Evolutionary conservation across 2,329 filamentous ascomycete species (phyloP).

Genomic region (Claviceps sp.): DNA sequence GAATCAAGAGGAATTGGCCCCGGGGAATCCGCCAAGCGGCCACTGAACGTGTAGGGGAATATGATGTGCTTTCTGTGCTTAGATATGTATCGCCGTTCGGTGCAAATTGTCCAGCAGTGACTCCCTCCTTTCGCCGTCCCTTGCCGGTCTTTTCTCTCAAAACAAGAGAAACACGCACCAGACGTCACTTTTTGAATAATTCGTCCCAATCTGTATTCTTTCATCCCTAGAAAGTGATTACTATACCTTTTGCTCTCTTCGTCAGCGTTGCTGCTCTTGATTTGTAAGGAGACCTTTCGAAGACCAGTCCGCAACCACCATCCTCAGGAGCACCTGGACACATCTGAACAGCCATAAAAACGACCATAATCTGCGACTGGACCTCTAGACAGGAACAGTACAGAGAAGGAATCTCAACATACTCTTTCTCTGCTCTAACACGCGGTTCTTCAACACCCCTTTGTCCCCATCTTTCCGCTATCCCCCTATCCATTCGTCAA

Average conservation of each 20-base stretch:
- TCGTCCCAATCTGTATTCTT: neutral
- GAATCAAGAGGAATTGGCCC: neutral
- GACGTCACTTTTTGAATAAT: neutral
- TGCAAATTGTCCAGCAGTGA: neutral
- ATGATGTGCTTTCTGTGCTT: conserved; percentile 3
- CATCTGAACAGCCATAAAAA: neutral
- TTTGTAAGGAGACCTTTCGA: neutral
- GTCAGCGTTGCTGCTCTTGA: neutral
- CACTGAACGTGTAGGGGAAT: neutral
- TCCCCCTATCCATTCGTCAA: neutral
- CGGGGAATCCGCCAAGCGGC: neutral
- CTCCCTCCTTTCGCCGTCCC: neutral
- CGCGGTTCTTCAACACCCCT: neutral
- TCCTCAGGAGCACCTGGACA: neutral
- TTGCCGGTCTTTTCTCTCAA: neutral
- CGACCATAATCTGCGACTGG: neutral
- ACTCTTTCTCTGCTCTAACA: neutral
- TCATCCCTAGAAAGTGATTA: neutral
- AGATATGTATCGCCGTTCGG: neutral
- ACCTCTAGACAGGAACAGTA: neutral
- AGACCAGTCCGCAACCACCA: neutral
- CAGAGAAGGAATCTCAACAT: neutral
- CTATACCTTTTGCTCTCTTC: neutral
- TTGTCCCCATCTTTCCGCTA: neutral
- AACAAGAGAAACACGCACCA: neutral